Evolutionary conservation across 2,329 filamentous ascomycete genomes (phyloP), one percentile per base, ranked within the genome.

Genomic region (Magnaporthiopsis poae): DNA sequence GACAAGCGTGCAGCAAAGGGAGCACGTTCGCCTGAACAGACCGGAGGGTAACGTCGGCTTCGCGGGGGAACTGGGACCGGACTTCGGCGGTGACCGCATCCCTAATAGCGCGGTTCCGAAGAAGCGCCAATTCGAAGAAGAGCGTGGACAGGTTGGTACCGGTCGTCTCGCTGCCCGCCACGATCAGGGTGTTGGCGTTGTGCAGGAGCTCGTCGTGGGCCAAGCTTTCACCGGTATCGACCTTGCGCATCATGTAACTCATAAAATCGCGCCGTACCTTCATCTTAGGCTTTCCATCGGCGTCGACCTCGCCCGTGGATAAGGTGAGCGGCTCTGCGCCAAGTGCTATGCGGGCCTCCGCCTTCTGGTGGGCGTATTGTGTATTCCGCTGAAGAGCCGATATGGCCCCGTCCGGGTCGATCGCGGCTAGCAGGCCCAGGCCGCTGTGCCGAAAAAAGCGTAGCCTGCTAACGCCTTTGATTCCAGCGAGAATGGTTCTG

Each of bases 1-100:
- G 76, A 36, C 73, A 71, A 2, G 75, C 78, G 63, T 77, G 72
- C 12, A 79, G 72, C 60, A 74, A 67, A 33, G 61, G 65, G n/a
- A 62, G 33, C 9, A 21, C 63, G 52, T 67, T n/a, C 2, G 61
- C 1, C 5, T 62, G 7, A 31, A 62, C 61, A 4, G 15, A 5
- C 1, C 18, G 46, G 9, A 62, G n/a, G 15, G 7, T 35, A 4
- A 62, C 18, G 5, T 33, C 35, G 9, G 29, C 13, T 31, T 62
- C 61, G 7, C 18, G 12, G 1, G 3, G 61, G 21, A 62, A 2
- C 0, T 1, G 1, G 12, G 7, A 1, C n/a, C 33, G 52, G 7
- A 60, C 31, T 18, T 60, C 31, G 46, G n/a, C 62, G 1, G 29
- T 18, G 12, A n/a, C 25, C 5, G 21, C 25, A 61, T 71, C 0